Base-by-base conservation (phyloP, 139 green algal genomes). In the Chlorella sp. region DNA sequence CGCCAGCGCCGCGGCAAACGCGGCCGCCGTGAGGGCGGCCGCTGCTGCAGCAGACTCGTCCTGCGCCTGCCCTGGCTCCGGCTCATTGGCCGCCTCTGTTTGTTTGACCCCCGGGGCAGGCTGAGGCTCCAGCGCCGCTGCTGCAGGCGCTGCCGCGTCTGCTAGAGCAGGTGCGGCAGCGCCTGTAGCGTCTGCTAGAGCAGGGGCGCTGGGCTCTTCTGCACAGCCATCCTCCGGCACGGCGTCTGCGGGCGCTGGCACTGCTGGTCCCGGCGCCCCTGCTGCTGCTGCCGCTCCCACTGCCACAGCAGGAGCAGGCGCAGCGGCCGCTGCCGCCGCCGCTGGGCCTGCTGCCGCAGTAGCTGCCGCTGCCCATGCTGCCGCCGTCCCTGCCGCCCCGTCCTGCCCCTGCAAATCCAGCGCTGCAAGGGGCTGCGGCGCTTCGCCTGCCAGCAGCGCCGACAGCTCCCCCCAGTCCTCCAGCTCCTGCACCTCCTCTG, bases 391-490 rank as follows among this genome's bases (percentile, higher is more conserved):
- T 53, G 58, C n/a, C n/a, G n/a, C n/a, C n/a, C n/a, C n/a, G n/a
- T 38, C 21, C 73, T 48, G 46, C 40, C 17, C 7, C 59, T 46
- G 51, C 56, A 2, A 33, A 8, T 21, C 1, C n/a, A 36, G 51
- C 58, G 67, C 67, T 51, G 38, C 35, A 19, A 60, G 19, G 23
- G 65, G 33, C 40, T 75, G 53, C 7, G 42, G 69, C 0, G 69
- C 55, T 7, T 43, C 41, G 0, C 69, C 69, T 1, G 8, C 14
- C 12, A 75, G 51, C 12, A 67, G 9, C 0, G 36, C 53, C 42
- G 69, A 56, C 25, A 87, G 74, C 56, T 86, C 82, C 5, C 79
- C 82, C 56, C 56, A 86, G 62, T 87, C 82, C 43, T 87, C 82
- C 29, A 83, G 50, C 48, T 87, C 82, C 67, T 87, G 80, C 12